A percentile compares a stretch with the other conserved stretches of the same genome.
These are phyloP conservation scores for Closterium sp. DNA, from an alignment of 139 green algal species.

Conservation along the genomic window DNA sequence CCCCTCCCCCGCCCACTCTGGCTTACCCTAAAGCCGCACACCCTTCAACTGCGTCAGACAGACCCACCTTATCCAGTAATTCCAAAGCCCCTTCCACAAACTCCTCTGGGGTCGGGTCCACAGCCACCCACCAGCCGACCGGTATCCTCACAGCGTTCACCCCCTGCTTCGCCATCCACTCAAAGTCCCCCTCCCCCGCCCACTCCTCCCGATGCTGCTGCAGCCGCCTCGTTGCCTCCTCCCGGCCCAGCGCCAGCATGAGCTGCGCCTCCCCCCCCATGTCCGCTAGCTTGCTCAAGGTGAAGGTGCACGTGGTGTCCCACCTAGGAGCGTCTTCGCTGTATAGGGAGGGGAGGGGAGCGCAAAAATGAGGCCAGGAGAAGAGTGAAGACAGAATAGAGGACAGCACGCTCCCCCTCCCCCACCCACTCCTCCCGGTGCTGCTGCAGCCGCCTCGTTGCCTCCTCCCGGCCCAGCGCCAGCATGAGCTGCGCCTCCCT, in stretches of 20 bases:
- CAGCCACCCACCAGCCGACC: slow-evolving; percentile 16
- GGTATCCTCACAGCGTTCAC: slow-evolving; percentile 36
- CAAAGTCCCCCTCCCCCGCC: slow-evolving; percentile 8
- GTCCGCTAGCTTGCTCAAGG: not conserved
- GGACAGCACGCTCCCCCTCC: not conserved
- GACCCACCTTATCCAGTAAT: not conserved
- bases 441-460: not conserved
- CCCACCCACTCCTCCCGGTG: slow-evolving; percentile 8
- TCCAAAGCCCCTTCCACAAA: not conserved
- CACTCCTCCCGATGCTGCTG: not conserved
- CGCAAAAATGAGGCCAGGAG: no score
- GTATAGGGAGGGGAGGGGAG: no score
- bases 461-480: not conserved
- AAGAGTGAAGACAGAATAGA: no score
- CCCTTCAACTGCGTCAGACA: no score
- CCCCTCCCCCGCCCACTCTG: not conserved
- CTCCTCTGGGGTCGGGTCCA: not conserved
- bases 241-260: not conserved
- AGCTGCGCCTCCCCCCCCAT: slow-evolving; percentile 37
- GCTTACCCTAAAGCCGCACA: no score
- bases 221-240: not conserved
- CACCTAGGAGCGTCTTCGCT: slow-evolving; percentile 29
- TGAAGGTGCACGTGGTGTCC: slow-evolving; percentile 16
- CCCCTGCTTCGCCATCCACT: not conserved
- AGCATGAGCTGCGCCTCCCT: slow-evolving; percentile 23